Evolutionary conservation across 345 rosid genomes (phyloP).

Genomic region (Eucalyptus paniculata): DNA sequence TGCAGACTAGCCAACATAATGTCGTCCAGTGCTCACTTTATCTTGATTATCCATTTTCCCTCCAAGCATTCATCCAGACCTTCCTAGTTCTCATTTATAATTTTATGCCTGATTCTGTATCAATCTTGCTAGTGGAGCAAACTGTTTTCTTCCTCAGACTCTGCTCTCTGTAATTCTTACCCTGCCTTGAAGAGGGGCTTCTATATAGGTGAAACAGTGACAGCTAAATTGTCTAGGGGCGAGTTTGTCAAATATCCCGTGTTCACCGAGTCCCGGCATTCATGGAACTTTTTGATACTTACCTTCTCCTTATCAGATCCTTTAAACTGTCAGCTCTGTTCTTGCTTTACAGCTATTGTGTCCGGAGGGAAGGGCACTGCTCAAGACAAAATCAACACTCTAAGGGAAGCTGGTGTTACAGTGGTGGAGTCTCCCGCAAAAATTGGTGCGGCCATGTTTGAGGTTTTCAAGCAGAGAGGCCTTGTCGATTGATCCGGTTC

Average conservation of each 20-base stretch:
- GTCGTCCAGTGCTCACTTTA: not conserved
- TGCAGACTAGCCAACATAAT: not conserved
- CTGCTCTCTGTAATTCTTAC: not conserved
- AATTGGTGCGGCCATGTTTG: slow-evolving; percentile 69
- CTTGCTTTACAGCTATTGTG: slow-evolving; percentile 56
- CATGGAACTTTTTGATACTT: not conserved
- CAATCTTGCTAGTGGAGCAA: not conserved
- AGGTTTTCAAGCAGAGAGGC: slow-evolving; percentile 70
- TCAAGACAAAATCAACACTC: slow-evolving; percentile 78
- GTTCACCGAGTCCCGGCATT: not conserved
- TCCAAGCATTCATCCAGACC: not conserved
- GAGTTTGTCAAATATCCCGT: not conserved
- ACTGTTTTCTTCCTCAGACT: not conserved
- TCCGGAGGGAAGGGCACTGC: slow-evolving; percentile 96
- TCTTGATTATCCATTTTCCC: not conserved
- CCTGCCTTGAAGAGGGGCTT: not conserved
- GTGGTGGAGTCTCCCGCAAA: slow-evolving; percentile 97
- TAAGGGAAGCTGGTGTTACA: slow-evolving; percentile 79
- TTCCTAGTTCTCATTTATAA: not conserved
- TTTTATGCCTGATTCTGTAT: not conserved
- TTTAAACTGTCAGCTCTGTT: not conserved
- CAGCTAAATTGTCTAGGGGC: not conserved
- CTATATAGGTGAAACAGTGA: not conserved
- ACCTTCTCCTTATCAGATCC: not conserved
- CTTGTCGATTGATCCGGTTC: slow-evolving; percentile 11